These are phyloP conservation scores for Cyclotella choctawhatcheeana DNA, from an alignment of 108 stramenopile genomes.

Conservation along the genomic window DNA sequence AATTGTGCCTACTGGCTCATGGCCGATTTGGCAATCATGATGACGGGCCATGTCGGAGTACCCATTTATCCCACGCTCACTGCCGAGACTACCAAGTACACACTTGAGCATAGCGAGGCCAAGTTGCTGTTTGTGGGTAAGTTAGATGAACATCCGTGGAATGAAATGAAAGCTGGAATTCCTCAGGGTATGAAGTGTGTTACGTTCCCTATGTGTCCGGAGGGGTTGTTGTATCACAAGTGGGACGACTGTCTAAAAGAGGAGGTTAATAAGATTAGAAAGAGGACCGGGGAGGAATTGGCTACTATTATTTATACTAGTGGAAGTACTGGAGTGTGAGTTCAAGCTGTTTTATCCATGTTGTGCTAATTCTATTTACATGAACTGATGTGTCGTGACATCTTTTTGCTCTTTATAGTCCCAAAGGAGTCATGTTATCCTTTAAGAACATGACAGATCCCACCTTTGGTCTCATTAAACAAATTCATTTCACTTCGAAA, in stretches of 20 bases:
- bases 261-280: slow-evolving; percentile 53
- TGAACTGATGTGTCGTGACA: not conserved
- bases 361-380: not conserved
- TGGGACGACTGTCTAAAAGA: slow-evolving; percentile 67
- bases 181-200: slow-evolving; percentile 59
- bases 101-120: slow-evolving; percentile 76
- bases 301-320: slow-evolving; percentile 85
- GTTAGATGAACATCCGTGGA: slow-evolving; percentile 74
- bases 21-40: slow-evolving; percentile 78
- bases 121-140: slow-evolving; percentile 84
- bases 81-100: slow-evolving; percentile 68
- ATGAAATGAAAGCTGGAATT: slow-evolving; percentile 77
- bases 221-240: slow-evolving; percentile 48
- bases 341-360: not conserved
- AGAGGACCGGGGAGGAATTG: slow-evolving; percentile 73
- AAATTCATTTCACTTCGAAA: slow-evolving; percentile 53
- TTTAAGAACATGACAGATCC: slow-evolving; percentile 67
- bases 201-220: slow-evolving; percentile 72
- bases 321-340: slow-evolving; percentile 78
- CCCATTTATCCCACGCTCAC: slow-evolving; percentile 79
- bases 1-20: slow-evolving; percentile 85
- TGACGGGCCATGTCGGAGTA: slow-evolving; percentile 72
- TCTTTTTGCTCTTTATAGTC: slow-evolving; percentile 32
- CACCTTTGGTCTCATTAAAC: slow-evolving; percentile 56
- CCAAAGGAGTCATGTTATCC: slow-evolving; percentile 83